phyloP scores from a whole-genome alignment of 192 early-diverging fungal genomes.

The Obelidium mucronatum region DNA sequence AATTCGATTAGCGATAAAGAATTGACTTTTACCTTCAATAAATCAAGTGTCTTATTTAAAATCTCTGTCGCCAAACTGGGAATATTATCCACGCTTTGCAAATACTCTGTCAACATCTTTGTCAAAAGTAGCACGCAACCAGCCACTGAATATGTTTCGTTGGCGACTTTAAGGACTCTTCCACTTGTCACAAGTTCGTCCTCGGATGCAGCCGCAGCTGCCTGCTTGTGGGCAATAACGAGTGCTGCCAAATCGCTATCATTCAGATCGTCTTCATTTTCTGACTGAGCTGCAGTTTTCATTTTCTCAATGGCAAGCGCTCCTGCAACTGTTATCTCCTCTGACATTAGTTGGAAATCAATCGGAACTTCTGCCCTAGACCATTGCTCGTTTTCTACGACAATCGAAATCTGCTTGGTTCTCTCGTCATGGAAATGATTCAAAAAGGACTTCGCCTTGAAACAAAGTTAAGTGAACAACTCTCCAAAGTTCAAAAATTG shows the following conservation, averaged over 20 bases:
- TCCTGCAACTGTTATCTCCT: conserved; percentile 65
- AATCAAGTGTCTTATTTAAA: conserved; percentile 86
- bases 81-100: conserved; percentile 84
- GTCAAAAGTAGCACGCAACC: conserved; percentile 87
- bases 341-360: conserved; percentile 89
- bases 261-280: conserved; percentile 31
- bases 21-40: conserved; percentile 72
- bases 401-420: conserved; percentile 80
- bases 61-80: conserved; percentile 82
- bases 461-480: background rate
- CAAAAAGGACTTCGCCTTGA: conserved; percentile 83
- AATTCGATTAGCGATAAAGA: background rate
- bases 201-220: conserved; percentile 6
- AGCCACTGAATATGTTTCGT: conserved; percentile 85
- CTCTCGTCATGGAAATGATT: conserved; percentile 95
- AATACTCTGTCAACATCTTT: conserved; percentile 92
- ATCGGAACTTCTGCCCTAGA: conserved; percentile 88
- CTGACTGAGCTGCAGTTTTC: background rate
- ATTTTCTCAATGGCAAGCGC: conserved; percentile 17
- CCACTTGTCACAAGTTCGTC: conserved; percentile 34
- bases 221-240: conserved; percentile 23
- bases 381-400: conserved; percentile 99
- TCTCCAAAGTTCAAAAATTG: conserved; percentile 16
- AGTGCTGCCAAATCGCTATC: conserved; percentile 39
- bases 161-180: conserved; percentile 78